phyloP scores from a whole-genome alignment of 441 rosid species.

The Mallotus repandus region DNA sequence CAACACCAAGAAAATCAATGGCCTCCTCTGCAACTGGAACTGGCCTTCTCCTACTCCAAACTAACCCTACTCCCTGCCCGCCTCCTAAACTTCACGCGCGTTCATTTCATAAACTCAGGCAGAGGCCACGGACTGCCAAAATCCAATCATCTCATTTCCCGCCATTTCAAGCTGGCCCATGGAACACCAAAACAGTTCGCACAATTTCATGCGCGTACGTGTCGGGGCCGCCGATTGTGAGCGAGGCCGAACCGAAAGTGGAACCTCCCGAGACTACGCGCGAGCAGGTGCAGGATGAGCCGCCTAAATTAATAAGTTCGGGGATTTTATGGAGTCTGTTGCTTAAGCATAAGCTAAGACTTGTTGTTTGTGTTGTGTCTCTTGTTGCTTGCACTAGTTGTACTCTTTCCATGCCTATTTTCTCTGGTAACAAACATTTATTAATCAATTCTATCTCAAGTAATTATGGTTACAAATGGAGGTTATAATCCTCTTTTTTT shows the following conservation, averaged over 20 bases:
- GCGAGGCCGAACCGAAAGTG: constrained; percentile 50
- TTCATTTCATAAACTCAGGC: neutral
- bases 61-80: constrained; percentile 32
- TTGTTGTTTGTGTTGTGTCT: constrained; percentile 43
- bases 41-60: constrained; percentile 38
- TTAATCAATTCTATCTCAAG: neutral
- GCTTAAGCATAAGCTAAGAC: constrained; percentile 55
- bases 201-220: constrained; percentile 60
- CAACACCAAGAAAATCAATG: constrained; percentile 23
- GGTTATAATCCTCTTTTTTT: neutral
- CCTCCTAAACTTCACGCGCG: constrained; percentile 24
- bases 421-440: constrained; percentile 49
- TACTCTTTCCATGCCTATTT: constrained; percentile 86
- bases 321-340: constrained; percentile 60
- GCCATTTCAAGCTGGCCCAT: constrained; percentile 28
- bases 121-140: constrained; percentile 7
- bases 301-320: constrained; percentile 53
- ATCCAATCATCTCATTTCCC: constrained; percentile 28
- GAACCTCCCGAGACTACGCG: constrained; percentile 29
- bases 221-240: constrained; percentile 63
- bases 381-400: constrained; percentile 66
- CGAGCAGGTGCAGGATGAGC: constrained; percentile 31
- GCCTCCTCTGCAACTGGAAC: constrained; percentile 40
- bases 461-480: no score
- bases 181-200: constrained; percentile 3